Conservation (phyloP, 2,329 filamentous ascomycete species). For the Akanthomyces uredinophilus region DNA sequence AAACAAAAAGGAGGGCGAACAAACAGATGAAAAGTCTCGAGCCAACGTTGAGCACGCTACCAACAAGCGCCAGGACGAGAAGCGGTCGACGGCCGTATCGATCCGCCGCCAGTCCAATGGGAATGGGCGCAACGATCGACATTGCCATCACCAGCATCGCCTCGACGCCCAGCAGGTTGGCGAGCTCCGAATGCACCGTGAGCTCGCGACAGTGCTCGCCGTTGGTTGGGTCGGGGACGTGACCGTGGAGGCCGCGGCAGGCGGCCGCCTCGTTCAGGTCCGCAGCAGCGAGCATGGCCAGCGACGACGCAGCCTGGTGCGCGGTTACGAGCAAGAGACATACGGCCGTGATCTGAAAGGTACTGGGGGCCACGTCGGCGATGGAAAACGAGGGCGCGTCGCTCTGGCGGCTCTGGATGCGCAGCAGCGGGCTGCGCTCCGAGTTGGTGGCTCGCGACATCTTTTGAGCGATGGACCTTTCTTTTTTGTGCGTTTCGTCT, state of each 20-base stretch:
- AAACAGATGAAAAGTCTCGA: neutral
- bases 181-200: neutral
- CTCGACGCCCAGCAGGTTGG: neutral
- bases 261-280: neutral
- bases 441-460: conserved; percentile 8
- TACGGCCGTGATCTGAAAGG: neutral
- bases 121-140: neutral
- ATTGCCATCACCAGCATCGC: neutral
- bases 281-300: neutral
- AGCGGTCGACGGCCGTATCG: neutral
- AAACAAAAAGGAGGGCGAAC: neutral
- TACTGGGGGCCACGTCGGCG: conserved; percentile 3
- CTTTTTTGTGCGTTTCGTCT: neutral
- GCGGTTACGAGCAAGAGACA: neutral
- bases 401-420: conserved; percentile 5
- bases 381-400: neutral
- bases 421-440: conserved; percentile 9
- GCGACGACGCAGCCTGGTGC: neutral
- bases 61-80: neutral
- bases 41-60: neutral
- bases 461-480: neutral
- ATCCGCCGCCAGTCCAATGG: neutral
- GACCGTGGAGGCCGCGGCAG: neutral
- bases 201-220: neutral
- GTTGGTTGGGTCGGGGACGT: neutral